A percentile compares a stretch with the other conserved stretches of the same genome.
Conservation (phyloP, 1,284 basidiomycete species). For the Apiotrichum sp. region DNA sequence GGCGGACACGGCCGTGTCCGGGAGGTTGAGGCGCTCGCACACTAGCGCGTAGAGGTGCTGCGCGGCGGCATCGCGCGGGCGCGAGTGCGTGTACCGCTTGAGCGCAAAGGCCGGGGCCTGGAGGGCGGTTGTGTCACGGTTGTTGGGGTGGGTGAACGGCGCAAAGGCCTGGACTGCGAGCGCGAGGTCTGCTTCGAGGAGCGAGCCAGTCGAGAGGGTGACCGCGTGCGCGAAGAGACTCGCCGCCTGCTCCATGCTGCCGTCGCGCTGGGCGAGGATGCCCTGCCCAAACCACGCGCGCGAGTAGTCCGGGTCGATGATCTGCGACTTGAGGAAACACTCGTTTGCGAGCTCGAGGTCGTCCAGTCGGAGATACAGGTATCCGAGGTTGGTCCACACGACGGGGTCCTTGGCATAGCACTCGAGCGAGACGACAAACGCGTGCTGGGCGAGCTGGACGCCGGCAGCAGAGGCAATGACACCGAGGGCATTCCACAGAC, state of each 20-base stretch:
- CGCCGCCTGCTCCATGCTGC: constrained; percentile 58
- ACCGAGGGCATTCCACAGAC: constrained; percentile 64
- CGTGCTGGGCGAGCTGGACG: constrained; percentile 66
- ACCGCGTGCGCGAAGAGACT: constrained; percentile 78
- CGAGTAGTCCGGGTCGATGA: constrained; percentile 82
- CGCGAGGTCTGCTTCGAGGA: constrained; percentile 79
- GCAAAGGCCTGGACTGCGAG: constrained; percentile 63
- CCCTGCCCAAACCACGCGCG: constrained; percentile 93
- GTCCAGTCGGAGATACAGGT: constrained; percentile 76
- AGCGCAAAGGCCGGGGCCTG: constrained; percentile 70
- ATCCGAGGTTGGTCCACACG: constrained; percentile 83
- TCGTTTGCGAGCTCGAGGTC: constrained; percentile 82
- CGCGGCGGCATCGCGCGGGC: constrained; percentile 65
- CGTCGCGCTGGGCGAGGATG: constrained; percentile 65
- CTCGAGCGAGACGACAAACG: constrained; percentile 84
- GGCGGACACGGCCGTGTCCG: constrained; percentile 60
- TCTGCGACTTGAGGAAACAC: constrained; percentile 80
- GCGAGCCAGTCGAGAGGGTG: constrained; percentile 58
- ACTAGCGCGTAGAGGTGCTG: constrained; percentile 81
- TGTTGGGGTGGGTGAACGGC: constrained; percentile 36
- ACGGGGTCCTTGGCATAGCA: constrained; percentile 69
- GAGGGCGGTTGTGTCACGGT: constrained; percentile 47
- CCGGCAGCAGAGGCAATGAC: constrained; percentile 37
- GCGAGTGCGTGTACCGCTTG: constrained; percentile 64
- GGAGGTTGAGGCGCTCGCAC: constrained; percentile 73